A percentile compares a stretch with the other conserved stretches of the same genome.
Conservation (phyloP, 192 early-diverging fungal species). For the Podila verticillata region DNA sequence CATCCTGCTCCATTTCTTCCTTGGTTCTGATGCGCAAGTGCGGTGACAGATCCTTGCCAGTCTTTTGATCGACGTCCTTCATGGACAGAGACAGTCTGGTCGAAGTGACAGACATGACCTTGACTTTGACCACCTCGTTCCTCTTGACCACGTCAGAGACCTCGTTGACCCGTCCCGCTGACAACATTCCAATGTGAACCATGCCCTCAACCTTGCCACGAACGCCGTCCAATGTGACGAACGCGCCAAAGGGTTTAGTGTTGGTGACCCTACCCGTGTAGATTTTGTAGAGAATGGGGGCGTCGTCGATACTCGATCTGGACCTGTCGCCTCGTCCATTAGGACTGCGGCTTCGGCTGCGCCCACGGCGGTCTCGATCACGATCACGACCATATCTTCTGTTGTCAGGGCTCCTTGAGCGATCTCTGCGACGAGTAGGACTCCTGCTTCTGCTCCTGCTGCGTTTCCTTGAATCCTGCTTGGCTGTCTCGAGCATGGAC, state of each 20-base stretch:
- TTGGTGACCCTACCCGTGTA: conserved; percentile 86
- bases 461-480: conserved; percentile 45
- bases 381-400: conserved; percentile 17
- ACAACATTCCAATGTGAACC: conserved; percentile 86
- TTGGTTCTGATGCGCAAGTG: conserved; percentile 73
- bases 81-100: conserved; percentile 87
- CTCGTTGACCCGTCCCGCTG: conserved; percentile 73
- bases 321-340: conserved; percentile 34
- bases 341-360: conserved; percentile 44
- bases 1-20: conserved; percentile 72
- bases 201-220: conserved; percentile 84
- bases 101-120: conserved; percentile 92
- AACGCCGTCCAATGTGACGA: conserved; percentile 87
- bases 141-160: conserved; percentile 89
- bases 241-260: conserved; percentile 94
- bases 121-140: conserved; percentile 89
- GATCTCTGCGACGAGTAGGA: conserved; percentile 45
- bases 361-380: conserved; percentile 24
- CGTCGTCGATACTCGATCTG: conserved; percentile 66
- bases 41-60: conserved; percentile 89
- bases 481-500: conserved; percentile 50
- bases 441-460: conserved; percentile 41
- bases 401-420: conserved; percentile 31
- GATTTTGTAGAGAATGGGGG: conserved; percentile 91
- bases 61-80: conserved; percentile 96